These are phyloP conservation scores for Aquilaria sinensis DNA, from an alignment of 345 rosid species.

Conservation along the genomic window DNA sequence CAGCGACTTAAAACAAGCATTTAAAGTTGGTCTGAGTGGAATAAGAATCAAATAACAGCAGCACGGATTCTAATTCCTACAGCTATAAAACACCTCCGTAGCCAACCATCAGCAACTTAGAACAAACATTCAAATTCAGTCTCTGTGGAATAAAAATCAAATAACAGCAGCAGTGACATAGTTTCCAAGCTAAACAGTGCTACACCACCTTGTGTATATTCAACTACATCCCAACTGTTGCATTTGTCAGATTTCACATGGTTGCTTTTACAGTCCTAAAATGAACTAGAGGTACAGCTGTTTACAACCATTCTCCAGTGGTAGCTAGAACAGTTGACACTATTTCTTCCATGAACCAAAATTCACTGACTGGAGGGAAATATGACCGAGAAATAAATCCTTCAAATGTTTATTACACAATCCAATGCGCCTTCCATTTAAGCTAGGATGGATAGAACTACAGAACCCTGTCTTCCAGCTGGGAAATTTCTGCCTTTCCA, in stretches of 20 bases:
- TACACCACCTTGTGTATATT: neutral
- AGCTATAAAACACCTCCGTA: too few relatives aligned
- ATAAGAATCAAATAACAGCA: too few relatives aligned
- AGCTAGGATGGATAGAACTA: constrained; percentile 72
- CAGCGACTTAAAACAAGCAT: too few relatives aligned
- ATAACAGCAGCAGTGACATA: too few relatives aligned
- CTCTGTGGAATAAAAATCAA: too few relatives aligned
- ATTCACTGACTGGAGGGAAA: constrained; percentile 79
- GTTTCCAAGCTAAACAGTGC: neutral
- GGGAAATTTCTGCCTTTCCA: constrained; percentile 93
- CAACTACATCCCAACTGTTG: neutral
- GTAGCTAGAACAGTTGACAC: neutral
- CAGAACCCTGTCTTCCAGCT: constrained; percentile 94
- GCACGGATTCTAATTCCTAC: too few relatives aligned
- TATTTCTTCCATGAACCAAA: constrained; percentile 66
- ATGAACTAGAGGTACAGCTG: neutral
- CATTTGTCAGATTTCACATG: neutral
- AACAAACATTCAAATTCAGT: too few relatives aligned
- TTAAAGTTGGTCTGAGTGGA: too few relatives aligned
- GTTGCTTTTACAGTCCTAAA: neutral
- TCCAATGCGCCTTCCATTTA: constrained; percentile 74
- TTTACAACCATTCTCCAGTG: neutral
- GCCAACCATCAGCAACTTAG: too few relatives aligned
- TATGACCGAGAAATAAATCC: constrained; percentile 60
- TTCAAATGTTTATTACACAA: constrained; percentile 66